Conservation (phyloP, 164 flowering plant genomes). For the Cinnamomum micranthum region DNA sequence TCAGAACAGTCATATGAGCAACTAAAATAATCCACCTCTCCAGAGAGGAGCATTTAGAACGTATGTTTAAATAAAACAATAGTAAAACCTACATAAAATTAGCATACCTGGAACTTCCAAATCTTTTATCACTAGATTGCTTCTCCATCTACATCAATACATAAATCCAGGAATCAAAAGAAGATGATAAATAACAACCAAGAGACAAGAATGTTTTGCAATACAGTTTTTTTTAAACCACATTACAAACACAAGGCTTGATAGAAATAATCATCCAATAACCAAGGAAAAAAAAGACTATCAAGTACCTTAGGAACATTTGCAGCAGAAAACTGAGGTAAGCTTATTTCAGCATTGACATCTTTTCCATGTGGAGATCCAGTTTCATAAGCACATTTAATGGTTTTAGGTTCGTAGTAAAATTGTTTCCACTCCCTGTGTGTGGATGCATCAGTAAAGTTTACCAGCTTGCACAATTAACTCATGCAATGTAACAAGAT, state of each 20-base stretch:
- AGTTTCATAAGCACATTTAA: slow-evolving; percentile 48
- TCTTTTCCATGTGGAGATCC: slow-evolving; percentile 24
- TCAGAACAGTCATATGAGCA: not conserved
- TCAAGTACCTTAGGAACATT: slow-evolving; percentile 56
- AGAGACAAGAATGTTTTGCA: not conserved
- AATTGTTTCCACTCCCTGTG: slow-evolving; percentile 73
- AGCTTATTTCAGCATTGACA: slow-evolving; percentile 27
- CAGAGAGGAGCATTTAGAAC: not conserved
- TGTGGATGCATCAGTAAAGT: not conserved
- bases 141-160: slow-evolving; percentile 33
- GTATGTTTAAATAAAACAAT: not conserved
- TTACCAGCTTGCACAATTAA: not conserved
- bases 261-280: slow-evolving; percentile 1
- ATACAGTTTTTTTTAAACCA: not conserved
- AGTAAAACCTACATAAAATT: slow-evolving; percentile 1
- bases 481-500: not conserved
- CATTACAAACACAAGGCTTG: not conserved
- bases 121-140: slow-evolving; percentile 4
- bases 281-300: not conserved
- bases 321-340: slow-evolving; percentile 81
- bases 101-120: slow-evolving; percentile 35
- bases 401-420: slow-evolving; percentile 45
- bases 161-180: not conserved
- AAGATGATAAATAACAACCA: not conserved
- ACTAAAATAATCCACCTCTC: not conserved